Evolutionary conservation across 176 grass and related monocot species (phyloP).

Genomic region (Eremochloa ophiuroides): DNA sequence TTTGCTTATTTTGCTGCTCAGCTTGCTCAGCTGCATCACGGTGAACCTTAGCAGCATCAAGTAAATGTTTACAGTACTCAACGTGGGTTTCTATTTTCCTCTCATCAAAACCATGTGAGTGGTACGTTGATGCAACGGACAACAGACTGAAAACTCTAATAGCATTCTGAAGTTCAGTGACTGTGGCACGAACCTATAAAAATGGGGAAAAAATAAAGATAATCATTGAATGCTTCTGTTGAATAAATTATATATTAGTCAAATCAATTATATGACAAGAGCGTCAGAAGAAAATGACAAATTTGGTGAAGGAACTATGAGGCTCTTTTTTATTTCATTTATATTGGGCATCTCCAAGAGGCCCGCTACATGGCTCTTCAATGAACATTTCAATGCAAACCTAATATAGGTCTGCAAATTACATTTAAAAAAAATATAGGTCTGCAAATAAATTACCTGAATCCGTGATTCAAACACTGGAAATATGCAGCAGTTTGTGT

Average conservation of each 20-base stretch:
- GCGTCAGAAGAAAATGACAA: neutral
- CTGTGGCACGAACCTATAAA: conserved; percentile 72
- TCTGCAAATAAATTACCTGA: neutral
- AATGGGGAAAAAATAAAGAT: neutral
- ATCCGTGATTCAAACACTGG: neutral
- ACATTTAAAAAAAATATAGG: too few relatives aligned
- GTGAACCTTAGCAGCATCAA: conserved; percentile 93
- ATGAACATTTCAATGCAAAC: neutral
- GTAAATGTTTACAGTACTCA: conserved; percentile 94
- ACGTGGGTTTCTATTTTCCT: conserved; percentile 96
- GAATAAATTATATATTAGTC: neutral
- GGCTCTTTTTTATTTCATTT: neutral
- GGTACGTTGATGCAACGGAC: conserved; percentile 66
- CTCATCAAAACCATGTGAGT: conserved; percentile 96
- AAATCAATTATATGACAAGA: neutral
- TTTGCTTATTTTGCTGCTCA: conserved; percentile 92
- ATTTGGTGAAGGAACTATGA: neutral
- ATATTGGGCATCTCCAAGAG: neutral
- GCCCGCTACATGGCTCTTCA: neutral
- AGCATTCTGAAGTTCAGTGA: conserved; percentile 86
- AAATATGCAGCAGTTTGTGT: neutral
- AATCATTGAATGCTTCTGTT: neutral
- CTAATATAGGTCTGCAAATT: neutral
- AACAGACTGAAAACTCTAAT: conserved; percentile 84
- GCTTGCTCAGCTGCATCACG: conserved; percentile 84